phyloP scores from a whole-genome alignment of 2,329 filamentous ascomycete genomes.

The Coniochaeta pulveracea region DNA sequence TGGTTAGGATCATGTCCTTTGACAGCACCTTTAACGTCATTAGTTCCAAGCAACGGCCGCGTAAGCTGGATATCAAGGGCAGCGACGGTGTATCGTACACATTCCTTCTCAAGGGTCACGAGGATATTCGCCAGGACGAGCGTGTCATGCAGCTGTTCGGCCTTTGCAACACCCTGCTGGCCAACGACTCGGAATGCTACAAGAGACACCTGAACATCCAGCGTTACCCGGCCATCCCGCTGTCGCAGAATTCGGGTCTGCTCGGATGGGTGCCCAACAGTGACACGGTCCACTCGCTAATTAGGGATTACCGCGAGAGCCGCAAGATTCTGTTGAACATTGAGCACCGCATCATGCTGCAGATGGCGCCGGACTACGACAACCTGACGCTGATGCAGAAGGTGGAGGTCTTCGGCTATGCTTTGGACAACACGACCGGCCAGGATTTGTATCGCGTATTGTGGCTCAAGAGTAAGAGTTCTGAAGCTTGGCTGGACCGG shows the following conservation, averaged over 20 bases:
- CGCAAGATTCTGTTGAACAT: constrained; percentile 98
- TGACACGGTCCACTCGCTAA: constrained; percentile 91
- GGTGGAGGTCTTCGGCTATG: constrained; percentile 98
- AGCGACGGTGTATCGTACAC: constrained; percentile 83
- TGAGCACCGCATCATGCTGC: constrained; percentile 98
- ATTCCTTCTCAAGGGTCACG: constrained; percentile 94
- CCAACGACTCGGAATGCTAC: constrained; percentile 90
- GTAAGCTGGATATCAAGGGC: constrained; percentile 78
- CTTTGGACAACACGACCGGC: constrained; percentile 96
- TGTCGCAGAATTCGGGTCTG: constrained; percentile 92
- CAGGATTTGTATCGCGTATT: constrained; percentile 96
- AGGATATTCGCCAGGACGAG: constrained; percentile 97
- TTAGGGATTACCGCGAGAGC: constrained; percentile 93
- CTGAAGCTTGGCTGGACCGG: constrained; percentile 92
- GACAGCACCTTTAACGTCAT: constrained; percentile 86
- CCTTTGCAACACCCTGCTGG: constrained; percentile 87
- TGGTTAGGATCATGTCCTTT: constrained; percentile 81
- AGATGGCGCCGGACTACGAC: constrained; percentile 99
- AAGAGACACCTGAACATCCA: constrained; percentile 97
- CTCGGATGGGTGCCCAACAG: constrained; percentile 96
- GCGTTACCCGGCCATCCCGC: constrained; percentile 87
- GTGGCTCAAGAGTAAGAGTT: constrained; percentile 98
- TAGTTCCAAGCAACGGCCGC: constrained; percentile 89
- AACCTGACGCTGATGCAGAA: constrained; percentile 99
- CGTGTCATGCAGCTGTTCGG: constrained; percentile 99